A percentile compares a stretch with the other conserved stretches of the same genome.
Conservation (phyloP, 192 early-diverging fungal species). For the Kappamyces sp. region DNA sequence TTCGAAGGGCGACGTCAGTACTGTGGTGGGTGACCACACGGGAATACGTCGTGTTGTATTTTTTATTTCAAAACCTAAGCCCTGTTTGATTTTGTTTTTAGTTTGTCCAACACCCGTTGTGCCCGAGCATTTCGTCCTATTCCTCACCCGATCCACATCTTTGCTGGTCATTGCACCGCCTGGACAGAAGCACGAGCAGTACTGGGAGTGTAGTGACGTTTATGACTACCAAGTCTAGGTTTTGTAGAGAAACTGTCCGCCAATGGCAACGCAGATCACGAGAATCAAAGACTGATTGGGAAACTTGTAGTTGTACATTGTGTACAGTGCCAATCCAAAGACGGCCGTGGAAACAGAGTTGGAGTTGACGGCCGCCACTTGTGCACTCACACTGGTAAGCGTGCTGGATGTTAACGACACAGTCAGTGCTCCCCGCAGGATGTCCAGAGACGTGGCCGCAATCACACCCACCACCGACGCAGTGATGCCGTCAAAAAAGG, state of each 20-base stretch:
- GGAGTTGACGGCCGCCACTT: background rate
- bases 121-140: too few relatives aligned
- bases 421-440: conserved; percentile 8
- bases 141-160: too few relatives aligned
- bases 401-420: background rate
- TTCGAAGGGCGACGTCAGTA: too few relatives aligned
- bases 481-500: conserved; percentile 30
- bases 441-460: conserved; percentile 28
- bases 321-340: conserved; percentile 23
- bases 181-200: too few relatives aligned
- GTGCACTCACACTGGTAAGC: background rate
- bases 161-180: too few relatives aligned
- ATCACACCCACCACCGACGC: conserved; percentile 32
- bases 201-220: too few relatives aligned
- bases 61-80: too few relatives aligned
- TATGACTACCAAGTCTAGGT: background rate
- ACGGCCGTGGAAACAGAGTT: conserved; percentile 23
- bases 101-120: too few relatives aligned
- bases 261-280: conserved; percentile 26
- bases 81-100: too few relatives aligned
- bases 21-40: too few relatives aligned
- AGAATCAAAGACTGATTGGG: conserved; percentile 14
- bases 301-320: conserved; percentile 33
- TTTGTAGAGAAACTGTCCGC: conserved; percentile 29
- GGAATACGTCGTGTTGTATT: too few relatives aligned